phyloP scores from a whole-genome alignment of 257 asterid genomes.

The Penstemon newberryi region DNA sequence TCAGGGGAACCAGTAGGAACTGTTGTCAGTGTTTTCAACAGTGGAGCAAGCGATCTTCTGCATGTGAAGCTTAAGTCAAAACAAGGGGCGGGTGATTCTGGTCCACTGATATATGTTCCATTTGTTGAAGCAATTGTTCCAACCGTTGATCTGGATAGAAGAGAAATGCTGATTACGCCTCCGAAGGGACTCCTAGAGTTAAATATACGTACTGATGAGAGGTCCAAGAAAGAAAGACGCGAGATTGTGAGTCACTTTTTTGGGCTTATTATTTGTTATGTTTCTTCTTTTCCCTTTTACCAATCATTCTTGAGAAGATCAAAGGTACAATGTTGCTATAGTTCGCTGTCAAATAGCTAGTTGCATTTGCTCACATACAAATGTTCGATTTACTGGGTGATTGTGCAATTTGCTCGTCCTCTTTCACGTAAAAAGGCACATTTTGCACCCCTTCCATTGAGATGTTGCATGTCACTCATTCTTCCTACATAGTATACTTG shows the following conservation, averaged over 20 bases:
- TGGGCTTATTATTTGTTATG: conserved; percentile 19
- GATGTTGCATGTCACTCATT: background rate
- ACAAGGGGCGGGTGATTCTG: conserved; percentile 47
- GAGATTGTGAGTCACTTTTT: conserved; percentile 73
- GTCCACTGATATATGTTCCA: conserved; percentile 84
- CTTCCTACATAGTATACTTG: background rate
- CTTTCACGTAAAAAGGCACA: background rate
- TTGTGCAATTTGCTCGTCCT: background rate
- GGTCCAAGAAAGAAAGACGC: conserved; percentile 96
- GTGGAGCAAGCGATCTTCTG: conserved; percentile 91
- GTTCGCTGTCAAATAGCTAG: background rate
- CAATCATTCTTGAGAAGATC: too few species aligned
- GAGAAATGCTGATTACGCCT: conserved; percentile 93
- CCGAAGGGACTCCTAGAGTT: conserved; percentile 92
- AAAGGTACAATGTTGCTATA: too few species aligned
- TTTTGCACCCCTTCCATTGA: background rate
- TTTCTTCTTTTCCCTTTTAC: background rate
- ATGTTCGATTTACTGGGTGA: background rate
- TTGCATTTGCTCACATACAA: background rate
- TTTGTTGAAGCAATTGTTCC: conserved; percentile 96
- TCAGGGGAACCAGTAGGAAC: conserved; percentile 77
- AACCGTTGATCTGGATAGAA: conserved; percentile 57
- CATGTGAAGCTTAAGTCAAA: conserved; percentile 61
- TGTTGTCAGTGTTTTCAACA: conserved; percentile 70
- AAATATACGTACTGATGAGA: conserved; percentile 74